Evolutionary conservation across 441 rosid genomes (phyloP), one percentile per base, ranked within the genome.

Genomic region (Breynia disticha): DNA sequence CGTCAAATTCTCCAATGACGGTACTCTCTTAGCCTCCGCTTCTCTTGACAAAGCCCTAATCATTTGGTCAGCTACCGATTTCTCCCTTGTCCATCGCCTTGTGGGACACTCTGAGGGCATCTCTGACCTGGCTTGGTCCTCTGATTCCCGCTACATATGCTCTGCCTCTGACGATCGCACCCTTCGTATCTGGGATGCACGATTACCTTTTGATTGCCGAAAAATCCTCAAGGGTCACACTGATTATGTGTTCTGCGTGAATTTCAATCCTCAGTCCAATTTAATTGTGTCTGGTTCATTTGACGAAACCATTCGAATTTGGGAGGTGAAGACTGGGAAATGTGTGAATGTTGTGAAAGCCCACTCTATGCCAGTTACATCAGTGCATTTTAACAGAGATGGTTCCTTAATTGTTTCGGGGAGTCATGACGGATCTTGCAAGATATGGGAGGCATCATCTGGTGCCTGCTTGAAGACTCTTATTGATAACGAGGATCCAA

Each of bases 321-420:
- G 96, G 98, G 98, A 87, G 70, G 95, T 82, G 56, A 87, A 74
- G 71, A 91, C 98, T 0, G 90, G 98, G 1, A 80, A 71, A 55
- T 86, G 86, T 71, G 52, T 76, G 15, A 67, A 76, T 16, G 69
- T 73, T 52, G 86, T 91, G 13, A 69, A 52, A 51, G 98, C 88
- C 50, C 98, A 91, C 46, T 65, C 90, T 0, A 73, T 80, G 89
- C 96, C 96, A 9, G 72, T 91, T 7, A 66, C 97, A 1, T 78
- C 87, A 7, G 91, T 82, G 7, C 87, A 86, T 61, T 91, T 91
- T 37, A 91, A 91, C 61, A 62, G 89, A 16, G 95, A 91, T 51
- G 98, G 95, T 6, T 87, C 96, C 0, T 74, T 91, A 69, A 91
- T 91, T 13, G 98, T 91, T 20, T 85, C 98, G 2, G 94, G 87